Evolutionary conservation across 2,329 filamentous ascomycete genomes (phyloP).

Genomic region (Lasiodiplodia sp.): DNA sequence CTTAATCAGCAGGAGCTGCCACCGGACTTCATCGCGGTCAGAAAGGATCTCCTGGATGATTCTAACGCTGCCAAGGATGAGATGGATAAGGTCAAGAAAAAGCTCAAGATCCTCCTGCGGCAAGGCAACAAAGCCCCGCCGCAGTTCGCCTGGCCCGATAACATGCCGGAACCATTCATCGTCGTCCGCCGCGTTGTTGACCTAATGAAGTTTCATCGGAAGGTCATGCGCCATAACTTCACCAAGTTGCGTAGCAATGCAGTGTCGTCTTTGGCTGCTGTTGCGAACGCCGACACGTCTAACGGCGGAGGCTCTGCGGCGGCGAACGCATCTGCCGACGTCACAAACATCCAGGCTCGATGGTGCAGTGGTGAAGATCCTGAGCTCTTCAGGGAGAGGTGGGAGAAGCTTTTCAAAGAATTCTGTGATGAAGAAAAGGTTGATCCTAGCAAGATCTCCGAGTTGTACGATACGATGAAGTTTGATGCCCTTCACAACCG

Average conservation of each 20-base stretch:
- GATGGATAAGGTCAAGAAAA: constrained; percentile 99
- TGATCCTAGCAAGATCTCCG: constrained; percentile 97
- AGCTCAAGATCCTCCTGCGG: constrained; percentile 88
- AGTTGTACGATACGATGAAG: constrained; percentile 99
- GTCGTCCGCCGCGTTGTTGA: constrained; percentile 92
- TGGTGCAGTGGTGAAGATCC: constrained; percentile 98
- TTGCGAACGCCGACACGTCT: constrained; percentile 30
- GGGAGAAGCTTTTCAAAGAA: constrained; percentile 97
- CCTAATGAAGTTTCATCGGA: constrained; percentile 95
- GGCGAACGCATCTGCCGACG: constrained; percentile 43
- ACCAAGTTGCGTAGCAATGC: constrained; percentile 75
- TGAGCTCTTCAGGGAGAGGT: constrained; percentile 92
- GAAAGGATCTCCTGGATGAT: constrained; percentile 94
- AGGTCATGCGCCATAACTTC: constrained; percentile 95
- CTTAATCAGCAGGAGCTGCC: constrained; percentile 84
- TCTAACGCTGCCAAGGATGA: constrained; percentile 98
- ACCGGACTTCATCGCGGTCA: constrained; percentile 84
- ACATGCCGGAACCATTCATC: constrained; percentile 91
- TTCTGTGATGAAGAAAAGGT: constrained; percentile 98
- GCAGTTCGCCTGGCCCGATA: constrained; percentile 97
- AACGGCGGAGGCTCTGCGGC: constrained; percentile 37
- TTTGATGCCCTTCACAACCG: constrained; percentile 97
- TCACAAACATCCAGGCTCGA: constrained; percentile 74
- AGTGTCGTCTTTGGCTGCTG: constrained; percentile 65
- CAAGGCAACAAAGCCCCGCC: constrained; percentile 93